These are phyloP conservation scores for Tylopilus subfusipes DNA, from an alignment of 768 basidiomycete species.

Conservation along the genomic window DNA sequence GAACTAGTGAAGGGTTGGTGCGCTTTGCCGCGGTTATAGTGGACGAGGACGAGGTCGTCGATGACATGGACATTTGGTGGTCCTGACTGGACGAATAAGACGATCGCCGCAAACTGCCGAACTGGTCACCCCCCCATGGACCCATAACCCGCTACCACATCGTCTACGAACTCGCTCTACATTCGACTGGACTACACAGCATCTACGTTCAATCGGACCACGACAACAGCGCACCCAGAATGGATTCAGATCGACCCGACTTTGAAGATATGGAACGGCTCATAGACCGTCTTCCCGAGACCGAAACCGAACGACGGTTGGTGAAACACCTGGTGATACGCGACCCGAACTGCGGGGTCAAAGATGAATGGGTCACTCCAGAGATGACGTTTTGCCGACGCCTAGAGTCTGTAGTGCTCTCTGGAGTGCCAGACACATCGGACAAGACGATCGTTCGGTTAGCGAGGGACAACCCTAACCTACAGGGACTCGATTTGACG, in stretches of 20 bases:
- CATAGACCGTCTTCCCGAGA: constrained; percentile 55
- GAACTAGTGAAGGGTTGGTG: constrained; percentile 29
- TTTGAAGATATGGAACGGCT: constrained; percentile 56
- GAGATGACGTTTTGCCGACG: constrained; percentile 60
- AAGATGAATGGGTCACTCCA: constrained; percentile 56
- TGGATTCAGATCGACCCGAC: constrained; percentile 24
- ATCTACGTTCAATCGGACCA: background rate
- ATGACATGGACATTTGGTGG: too few relatives aligned
- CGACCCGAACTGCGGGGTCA: constrained; percentile 38
- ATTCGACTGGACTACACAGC: background rate
- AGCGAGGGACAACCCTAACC: constrained; percentile 55
- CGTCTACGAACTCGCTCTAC: background rate
- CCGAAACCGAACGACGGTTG: constrained; percentile 54
- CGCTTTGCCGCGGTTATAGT: constrained; percentile 41
- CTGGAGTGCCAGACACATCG: constrained; percentile 60
- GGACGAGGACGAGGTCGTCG: constrained; percentile 51
- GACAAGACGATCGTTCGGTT: constrained; percentile 68
- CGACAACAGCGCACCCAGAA: constrained; percentile 9
- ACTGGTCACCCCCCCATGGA: background rate
- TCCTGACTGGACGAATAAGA: background rate
- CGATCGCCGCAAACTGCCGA: constrained; percentile 25
- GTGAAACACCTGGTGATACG: constrained; percentile 60
- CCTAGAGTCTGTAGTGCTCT: constrained; percentile 65
- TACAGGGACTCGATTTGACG: constrained; percentile 74
- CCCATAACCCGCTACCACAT: background rate